Evolutionary conservation across 805 yeast species (phyloP).

Genomic region (Myxozyma neotropica): DNA sequence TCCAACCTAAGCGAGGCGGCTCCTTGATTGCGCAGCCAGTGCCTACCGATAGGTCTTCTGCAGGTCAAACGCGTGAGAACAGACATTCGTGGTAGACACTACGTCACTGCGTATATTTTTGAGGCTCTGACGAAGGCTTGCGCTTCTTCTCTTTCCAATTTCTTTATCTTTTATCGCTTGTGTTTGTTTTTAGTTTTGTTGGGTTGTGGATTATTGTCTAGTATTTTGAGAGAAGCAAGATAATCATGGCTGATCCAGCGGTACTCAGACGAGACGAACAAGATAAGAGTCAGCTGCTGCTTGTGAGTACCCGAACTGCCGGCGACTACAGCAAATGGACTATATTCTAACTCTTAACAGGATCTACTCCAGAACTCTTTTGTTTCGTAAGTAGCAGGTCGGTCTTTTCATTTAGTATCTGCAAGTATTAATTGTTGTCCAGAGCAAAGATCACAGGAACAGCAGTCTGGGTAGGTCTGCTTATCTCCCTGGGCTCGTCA

Average conservation of each 20-base stretch:
- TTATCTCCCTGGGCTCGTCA: conserved; percentile 43
- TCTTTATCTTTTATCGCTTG: not conserved
- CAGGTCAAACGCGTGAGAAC: not conserved
- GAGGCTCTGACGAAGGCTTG: not conserved
- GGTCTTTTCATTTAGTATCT: not conserved
- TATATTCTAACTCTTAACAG: conserved; percentile 6
- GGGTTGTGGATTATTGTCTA: too few species aligned
- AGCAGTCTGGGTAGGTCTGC: conserved; percentile 45
- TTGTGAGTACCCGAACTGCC: conserved; percentile 3
- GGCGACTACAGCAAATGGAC: not conserved
- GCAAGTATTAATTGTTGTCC: not conserved
- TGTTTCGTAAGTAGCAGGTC: conserved; percentile 8
- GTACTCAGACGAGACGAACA: not conserved
- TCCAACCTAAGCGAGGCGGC: not conserved
- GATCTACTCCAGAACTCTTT: conserved; percentile 25
- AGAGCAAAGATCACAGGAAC: conserved; percentile 37
- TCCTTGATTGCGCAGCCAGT: not conserved
- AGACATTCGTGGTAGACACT: not conserved
- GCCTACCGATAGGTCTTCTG: not conserved
- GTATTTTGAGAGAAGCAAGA: too few species aligned
- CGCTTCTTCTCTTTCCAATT: not conserved
- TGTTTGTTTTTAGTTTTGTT: not conserved
- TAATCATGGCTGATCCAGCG: too few species aligned
- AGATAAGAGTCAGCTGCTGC: conserved; percentile 20
- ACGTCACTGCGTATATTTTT: not conserved